Base-by-base conservation (phyloP, 306 rosid species). In the Inga leiocalycina region DNA sequence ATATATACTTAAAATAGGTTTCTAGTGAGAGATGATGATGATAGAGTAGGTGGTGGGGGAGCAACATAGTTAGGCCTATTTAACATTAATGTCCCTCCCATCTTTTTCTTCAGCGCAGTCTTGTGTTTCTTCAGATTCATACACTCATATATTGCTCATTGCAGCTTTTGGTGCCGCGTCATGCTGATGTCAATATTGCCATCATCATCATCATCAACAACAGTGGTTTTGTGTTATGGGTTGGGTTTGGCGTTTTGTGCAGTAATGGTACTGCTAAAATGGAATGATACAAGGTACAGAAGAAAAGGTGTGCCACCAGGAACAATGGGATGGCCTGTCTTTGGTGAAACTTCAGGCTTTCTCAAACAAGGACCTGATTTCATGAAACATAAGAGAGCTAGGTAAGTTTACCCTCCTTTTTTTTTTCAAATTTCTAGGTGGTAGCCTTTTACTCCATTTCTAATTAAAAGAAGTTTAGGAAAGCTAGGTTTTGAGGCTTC, bases 321-420 rank as follows among this genome's bases (percentile, higher is more conserved):
- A 54, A 88, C 98, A 80, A 87, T 92, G 93, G 98, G 98, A 10
- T 92, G 94, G 97, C 98, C 98, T 71, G 43, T 93, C 22, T 82
- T 93, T 46, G 98, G 98, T 0, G 97, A 94, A 75, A 92, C 90
- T 61, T 22, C 90, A 2, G 87, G 74, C 79, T 94, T 94, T 76
- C 94, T 94, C 41, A 89, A 81, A 14, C 88, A 83, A 72, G 97
- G 98, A 13, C 94, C 97, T 2, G 83, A 86, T 80, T 94, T 89
- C 91, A 91, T 94, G 94, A 91, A 91, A 77, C 71, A 81, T 78
- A 84, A 87, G 74, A 84, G 87, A 89, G 89, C 92, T 75, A 92
- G 93, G 98, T 93, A 84, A 15, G 37, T 62, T 16, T 22, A 61
- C 12, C 3, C 4, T 10, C 2, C 2, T 9, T 6, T 15, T 5